Conservation (phyloP, 305 asterid species). For the Withania somnifera region DNA sequence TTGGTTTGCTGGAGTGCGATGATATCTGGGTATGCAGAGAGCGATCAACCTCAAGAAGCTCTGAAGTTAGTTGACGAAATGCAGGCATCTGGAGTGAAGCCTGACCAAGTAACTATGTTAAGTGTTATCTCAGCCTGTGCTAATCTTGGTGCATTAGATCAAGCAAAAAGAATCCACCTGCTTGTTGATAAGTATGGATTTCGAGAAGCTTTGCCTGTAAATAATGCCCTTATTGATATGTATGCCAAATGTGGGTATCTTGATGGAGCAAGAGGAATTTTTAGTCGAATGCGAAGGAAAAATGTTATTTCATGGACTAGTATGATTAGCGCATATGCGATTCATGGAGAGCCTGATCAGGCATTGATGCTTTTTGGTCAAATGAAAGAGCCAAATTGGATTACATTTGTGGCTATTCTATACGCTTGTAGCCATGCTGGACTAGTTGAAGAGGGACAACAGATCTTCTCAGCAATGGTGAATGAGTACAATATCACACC, state of each 20-base stretch:
- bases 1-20: conserved; percentile 84
- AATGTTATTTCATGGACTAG: conserved; percentile 73
- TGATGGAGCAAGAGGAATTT: conserved; percentile 40
- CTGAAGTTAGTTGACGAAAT: conserved; percentile 46
- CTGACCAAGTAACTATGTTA: conserved; percentile 65
- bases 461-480: conserved; percentile 44
- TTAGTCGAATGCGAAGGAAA: conserved; percentile 30
- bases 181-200: conserved; percentile 36
- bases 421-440: conserved; percentile 78
- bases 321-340: conserved; percentile 49
- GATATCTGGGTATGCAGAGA: conserved; percentile 72
- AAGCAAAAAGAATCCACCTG: conserved; percentile 34
- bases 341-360: conserved; percentile 49
- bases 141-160: conserved; percentile 53
- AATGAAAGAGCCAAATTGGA: conserved; percentile 70
- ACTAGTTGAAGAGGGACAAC: conserved; percentile 51
- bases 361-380: conserved; percentile 37
- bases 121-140: conserved; percentile 72
- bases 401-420: conserved; percentile 63
- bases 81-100: conserved; percentile 41
- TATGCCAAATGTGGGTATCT: conserved; percentile 75
- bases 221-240: conserved; percentile 73
- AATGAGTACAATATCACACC: conserved; percentile 47
- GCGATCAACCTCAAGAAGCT: conserved; percentile 56
- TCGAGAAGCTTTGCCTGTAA: conserved; percentile 45